Base-by-base conservation (phyloP, 2,329 filamentous ascomycete species). In the Alternaria brassicae region DNA sequence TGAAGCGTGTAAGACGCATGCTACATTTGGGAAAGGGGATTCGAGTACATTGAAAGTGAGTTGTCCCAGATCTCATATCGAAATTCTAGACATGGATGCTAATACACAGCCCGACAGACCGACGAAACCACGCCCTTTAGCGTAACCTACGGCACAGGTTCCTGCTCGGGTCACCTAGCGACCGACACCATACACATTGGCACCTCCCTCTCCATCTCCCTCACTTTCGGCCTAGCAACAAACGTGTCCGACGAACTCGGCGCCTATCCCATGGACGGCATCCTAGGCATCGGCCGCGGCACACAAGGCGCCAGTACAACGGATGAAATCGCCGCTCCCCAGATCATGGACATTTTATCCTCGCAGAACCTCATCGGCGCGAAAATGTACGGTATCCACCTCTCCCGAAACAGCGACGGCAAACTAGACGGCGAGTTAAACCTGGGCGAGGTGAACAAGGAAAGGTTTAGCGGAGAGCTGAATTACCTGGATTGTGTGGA, bases 201-300 rank as follows among this genome's bases (percentile, higher is more conserved):
- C 2, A 87, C 86, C 2, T 87, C 86, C 15, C 81, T 93, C 62
- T 85, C 82, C 40, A 73, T 92, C 13, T 76, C 83, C 4, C 83
- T 92, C 68, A 81, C 86, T 3, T 91, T 97, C 70, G 93, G 93
- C 4, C 78, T 93, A 59, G 91, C 90, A 21, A 85, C 84, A 32
- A 84, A 84, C 23, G 91, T 91, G 2, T 92, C 91, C 1, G 78
- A 86, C 51, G 88, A 95, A 63, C 96, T 97, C 75, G 79, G 81
- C 27, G 84, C 85, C 52, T 96, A 94, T 69, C 90, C 91, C 1
- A 93, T 96, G 77, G 93, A 97, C 74, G 93, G 93, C 23, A 96
- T 97, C 48, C 80, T 97, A 3, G 93, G 92, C 4, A 80, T 96
- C 23, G 90, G 91, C 15, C 88, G 89, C 68, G 84, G 84, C 61